phyloP scores from a whole-genome alignment of 176 grass and related monocot genomes.

The Paspalum vaginatum region DNA sequence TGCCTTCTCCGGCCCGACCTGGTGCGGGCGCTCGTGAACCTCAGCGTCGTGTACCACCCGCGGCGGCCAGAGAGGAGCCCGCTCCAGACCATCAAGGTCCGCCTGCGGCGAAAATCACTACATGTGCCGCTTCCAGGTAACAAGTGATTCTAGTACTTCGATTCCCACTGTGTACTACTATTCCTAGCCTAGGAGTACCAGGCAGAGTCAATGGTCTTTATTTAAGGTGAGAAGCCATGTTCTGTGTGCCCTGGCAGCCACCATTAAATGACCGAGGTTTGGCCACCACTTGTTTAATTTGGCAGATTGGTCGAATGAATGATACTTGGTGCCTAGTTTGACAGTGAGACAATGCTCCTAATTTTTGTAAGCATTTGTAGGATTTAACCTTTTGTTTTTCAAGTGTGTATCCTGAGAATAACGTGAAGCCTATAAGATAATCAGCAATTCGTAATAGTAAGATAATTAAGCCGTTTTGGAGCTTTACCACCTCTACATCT shows the following conservation, averaged over 20 bases:
- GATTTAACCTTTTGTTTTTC: too few species aligned
- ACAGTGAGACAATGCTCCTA: too few species aligned
- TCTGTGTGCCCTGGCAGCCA: neutral
- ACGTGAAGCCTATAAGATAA: too few species aligned
- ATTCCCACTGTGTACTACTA: neutral
- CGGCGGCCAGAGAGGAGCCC: constrained; percentile 43
- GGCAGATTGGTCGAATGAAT: neutral
- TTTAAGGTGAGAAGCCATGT: neutral
- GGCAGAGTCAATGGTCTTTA: neutral
- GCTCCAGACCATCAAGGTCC: constrained; percentile 57
- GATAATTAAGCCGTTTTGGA: too few species aligned
- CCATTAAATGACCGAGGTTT: neutral
- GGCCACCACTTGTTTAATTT: neutral
- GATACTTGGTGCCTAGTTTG: neutral
- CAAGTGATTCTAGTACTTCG: neutral
- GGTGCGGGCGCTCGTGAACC: constrained; percentile 70
- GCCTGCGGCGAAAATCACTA: constrained; percentile 71
- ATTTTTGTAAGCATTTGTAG: too few species aligned
- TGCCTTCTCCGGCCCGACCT: constrained; percentile 77
- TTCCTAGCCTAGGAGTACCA: neutral
- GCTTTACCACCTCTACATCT: neutral
- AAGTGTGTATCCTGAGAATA: too few species aligned
- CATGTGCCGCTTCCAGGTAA: constrained; percentile 75
- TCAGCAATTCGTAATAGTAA: too few species aligned
- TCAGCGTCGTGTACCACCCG: constrained; percentile 59